These are phyloP conservation scores for Kickxella alabastrina DNA, from an alignment of 192 early-diverging fungal genomes.

Conservation along the genomic window DNA sequence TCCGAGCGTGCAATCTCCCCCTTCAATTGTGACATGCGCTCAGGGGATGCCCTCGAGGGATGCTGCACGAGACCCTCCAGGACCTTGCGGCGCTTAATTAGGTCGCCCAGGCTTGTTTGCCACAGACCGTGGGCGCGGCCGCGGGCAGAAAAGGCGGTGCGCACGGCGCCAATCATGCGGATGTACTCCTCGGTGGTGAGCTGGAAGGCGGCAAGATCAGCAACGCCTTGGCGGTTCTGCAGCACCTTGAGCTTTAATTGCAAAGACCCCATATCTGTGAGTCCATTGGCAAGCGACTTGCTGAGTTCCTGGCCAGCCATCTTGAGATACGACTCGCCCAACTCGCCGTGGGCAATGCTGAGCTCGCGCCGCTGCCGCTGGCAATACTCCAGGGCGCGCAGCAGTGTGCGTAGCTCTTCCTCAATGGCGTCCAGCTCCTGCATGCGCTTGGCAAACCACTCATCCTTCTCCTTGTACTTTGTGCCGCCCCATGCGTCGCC, in stretches of 20 bases:
- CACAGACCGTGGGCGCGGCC: constrained; percentile 62
- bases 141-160: constrained; percentile 74
- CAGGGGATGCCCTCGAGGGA: constrained; percentile 21
- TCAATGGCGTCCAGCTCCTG: constrained; percentile 73
- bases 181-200: constrained; percentile 86
- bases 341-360: constrained; percentile 64
- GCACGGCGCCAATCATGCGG: constrained; percentile 78
- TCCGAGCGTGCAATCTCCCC: constrained; percentile 45
- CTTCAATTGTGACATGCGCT: constrained; percentile 44
- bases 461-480: constrained; percentile 71
- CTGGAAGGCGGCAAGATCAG: constrained; percentile 70
- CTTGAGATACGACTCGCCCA: constrained; percentile 73
- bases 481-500: constrained; percentile 64
- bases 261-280: constrained; percentile 71
- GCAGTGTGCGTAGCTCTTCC: constrained; percentile 68
- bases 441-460: constrained; percentile 74
- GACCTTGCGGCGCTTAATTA: constrained; percentile 63
- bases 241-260: constrained; percentile 76
- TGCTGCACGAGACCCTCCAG: constrained; percentile 61
- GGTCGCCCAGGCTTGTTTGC: constrained; percentile 65
- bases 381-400: constrained; percentile 74
- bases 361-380: constrained; percentile 72
- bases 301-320: constrained; percentile 72
- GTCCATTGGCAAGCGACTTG: constrained; percentile 59
- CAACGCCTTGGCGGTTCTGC: constrained; percentile 71